Evolutionary conservation across 1,284 basidiomycete species (phyloP), one percentile per base, ranked within the genome.

Genomic region (Naganishia liquefaciens): DNA sequence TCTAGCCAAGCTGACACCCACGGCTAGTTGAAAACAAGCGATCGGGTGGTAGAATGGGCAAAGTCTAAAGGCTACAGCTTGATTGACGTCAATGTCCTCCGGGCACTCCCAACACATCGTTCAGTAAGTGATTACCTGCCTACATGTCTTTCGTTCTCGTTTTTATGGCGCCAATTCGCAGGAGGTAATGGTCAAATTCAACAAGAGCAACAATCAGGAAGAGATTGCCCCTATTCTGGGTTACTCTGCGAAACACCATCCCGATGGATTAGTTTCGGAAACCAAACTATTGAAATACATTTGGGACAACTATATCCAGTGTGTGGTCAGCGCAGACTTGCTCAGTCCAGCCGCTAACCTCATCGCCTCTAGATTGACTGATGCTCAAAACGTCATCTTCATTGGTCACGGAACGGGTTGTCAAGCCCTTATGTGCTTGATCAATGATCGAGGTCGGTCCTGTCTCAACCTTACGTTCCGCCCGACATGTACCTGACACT

Each of bases 291-390:
- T 94, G 66, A 81, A 83, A 7, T 95, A 95, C 73, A 76, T 98
- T 3, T 99, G 95, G 95, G 94, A 98, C 78, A 95, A 97, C 75
- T 92, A 93, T 70, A 83, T 96, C 63, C 85, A 90, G 91, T 93
- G 69, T 55, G 78, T 84, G 1, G 66, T 57, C 46, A 49, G 17
- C n/a, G 28, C 11, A n/a, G 9, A 2, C 19, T n/a, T 15, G 13
- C 30, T 25, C 17, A 3, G 19, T 4, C 13, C 19, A 25, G n/a
- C 5, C 27, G 2, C 23, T 62, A 27, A 71, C 50, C 3, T 10
- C 27, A n/a, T 27, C 6, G 3, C 11, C 52, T 5, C 11, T 21
- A 93, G 90, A 68, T 79, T 93, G 64, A 88, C 87, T 3, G 81
- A 82, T 44, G 88, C 88, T 4, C 81, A 84, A 51, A 83, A 86